Evolutionary conservation across 2,329 filamentous ascomycete species (phyloP), one percentile per base, ranked within the genome.

Genomic region (Paraconiothyrium sp.): DNA sequence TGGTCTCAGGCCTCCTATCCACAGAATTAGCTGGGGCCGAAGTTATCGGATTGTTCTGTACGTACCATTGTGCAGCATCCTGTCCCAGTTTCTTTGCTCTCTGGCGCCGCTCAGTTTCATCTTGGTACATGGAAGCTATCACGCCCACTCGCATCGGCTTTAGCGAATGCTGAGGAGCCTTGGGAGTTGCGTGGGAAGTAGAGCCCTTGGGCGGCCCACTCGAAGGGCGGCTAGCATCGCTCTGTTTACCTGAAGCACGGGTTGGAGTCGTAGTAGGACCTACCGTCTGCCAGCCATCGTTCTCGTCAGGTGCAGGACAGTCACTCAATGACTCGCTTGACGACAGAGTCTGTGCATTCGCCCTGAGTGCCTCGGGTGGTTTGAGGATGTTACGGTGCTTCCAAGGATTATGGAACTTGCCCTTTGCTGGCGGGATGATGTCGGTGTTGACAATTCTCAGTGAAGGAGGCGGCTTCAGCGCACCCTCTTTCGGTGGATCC

Each of bases 401-500:
- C 32, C 27, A 35, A n/a, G 22, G 46, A 48, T 32, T 35, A 4
- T n/a, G 34, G 24, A 54, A 46, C 39, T 14, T 41, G 41, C 20
- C 41, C 22, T n/a, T 32, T 32, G 9, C 9, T 16, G 54, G 30
- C 30, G 39, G 24, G 30, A 24, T 39, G 13, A 37, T 41, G 51
- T 13, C 60, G 44, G 22, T 47, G 34, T 51, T 27, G 50, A 57
- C 7, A 39, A 50, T 47, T 51, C 47, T 30, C 22, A 54, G n/a
- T 11, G 37, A 27, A 22, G 54, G 34, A 22, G 44, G 60, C 37
- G 41, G 61, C 30, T 54, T 60, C 16, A 56, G 14, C 20, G 43
- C 24, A 51, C 22, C 3, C 20, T 32, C 20, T 20, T 35, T 32
- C n/a, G 6, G 7, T 2, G 47, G 6, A 27, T 16, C 20, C 20